phyloP scores from a whole-genome alignment of 495 filamentous ascomycete genomes.

The Xylaria bambusicola region DNA sequence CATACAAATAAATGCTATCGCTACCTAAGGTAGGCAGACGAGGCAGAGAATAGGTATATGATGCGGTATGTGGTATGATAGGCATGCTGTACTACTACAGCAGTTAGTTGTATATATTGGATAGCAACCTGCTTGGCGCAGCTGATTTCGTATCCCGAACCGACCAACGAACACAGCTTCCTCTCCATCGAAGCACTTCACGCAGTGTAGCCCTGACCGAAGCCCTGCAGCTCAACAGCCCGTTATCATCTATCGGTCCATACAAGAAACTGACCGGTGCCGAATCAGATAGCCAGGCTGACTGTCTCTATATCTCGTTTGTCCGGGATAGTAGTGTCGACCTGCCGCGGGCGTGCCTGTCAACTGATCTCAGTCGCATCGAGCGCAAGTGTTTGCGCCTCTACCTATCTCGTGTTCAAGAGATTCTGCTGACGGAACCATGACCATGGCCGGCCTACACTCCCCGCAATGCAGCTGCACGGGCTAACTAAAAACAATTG shows the following conservation, averaged over 20 bases:
- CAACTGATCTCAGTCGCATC: background rate
- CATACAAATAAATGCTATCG: background rate
- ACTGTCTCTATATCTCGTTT: background rate
- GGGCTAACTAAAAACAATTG: background rate
- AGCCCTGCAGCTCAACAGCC: background rate
- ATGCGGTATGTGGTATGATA: background rate
- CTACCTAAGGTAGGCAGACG: too few species aligned
- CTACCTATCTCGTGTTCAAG: background rate
- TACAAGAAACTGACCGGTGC: conserved; percentile 7
- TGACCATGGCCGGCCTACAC: conserved; percentile 16
- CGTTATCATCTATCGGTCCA: background rate
- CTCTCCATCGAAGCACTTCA: background rate
- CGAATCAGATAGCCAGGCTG: background rate
- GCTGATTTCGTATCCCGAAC: conserved; percentile 12
- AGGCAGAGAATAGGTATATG: too few species aligned
- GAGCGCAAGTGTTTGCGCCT: background rate
- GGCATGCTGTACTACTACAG: background rate
- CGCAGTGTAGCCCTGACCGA: background rate
- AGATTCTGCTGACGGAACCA: conserved; percentile 18
- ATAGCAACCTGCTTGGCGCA: conserved; percentile 5
- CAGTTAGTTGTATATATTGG: too few species aligned
- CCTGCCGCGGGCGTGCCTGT: too few species aligned
- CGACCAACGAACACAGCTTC: background rate
- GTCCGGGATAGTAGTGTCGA: background rate
- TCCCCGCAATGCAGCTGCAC: background rate